Evolutionary conservation across 495 filamentous ascomycete species (phyloP).

Genomic region (Penicillium lagena): DNA sequence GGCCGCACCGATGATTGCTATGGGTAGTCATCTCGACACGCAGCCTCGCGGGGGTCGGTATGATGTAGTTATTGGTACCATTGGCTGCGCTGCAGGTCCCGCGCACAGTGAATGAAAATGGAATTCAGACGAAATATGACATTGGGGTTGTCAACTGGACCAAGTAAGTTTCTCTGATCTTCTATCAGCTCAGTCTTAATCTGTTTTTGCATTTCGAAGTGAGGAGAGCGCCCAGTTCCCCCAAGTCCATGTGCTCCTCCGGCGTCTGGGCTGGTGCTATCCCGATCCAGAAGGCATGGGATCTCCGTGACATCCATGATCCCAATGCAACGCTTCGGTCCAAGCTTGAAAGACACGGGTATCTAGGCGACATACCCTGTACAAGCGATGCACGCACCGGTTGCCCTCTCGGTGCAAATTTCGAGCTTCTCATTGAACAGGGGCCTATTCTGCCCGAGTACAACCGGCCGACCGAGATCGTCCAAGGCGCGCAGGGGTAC

Average conservation of each 20-base stretch:
- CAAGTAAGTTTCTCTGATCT: slow-evolving; percentile 30
- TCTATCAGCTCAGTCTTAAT: slow-evolving; percentile 11
- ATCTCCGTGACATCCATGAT: slow-evolving; percentile 42
- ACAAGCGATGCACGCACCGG: slow-evolving; percentile 28
- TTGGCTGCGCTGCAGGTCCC: slow-evolving; percentile 64
- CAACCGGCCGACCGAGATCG: slow-evolving; percentile 55
- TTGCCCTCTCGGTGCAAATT: slow-evolving; percentile 58
- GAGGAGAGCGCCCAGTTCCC: slow-evolving; percentile 77
- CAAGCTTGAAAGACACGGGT: slow-evolving; percentile 63
- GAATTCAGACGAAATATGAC: slow-evolving; percentile 55
- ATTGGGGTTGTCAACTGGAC: slow-evolving; percentile 73
- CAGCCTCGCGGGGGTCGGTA: slow-evolving; percentile 67
- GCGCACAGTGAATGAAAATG: slow-evolving; percentile 55
- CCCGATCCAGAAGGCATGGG: slow-evolving; percentile 53
- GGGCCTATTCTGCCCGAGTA: slow-evolving; percentile 58
- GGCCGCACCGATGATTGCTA: slow-evolving; percentile 31
- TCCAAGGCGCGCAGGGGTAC: slow-evolving; percentile 56
- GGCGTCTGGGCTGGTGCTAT: slow-evolving; percentile 68
- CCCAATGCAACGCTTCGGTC: slow-evolving; percentile 45
- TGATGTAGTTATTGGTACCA: slow-evolving; percentile 68
- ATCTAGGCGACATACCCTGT: slow-evolving; percentile 45
- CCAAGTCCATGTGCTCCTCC: slow-evolving; percentile 66
- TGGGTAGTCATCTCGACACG: slow-evolving; percentile 47
- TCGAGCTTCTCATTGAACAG: slow-evolving; percentile 79
- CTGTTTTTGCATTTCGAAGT: slow-evolving; percentile 9